phyloP scores from a whole-genome alignment of 225 moss, liverwort and hornwort genomes.

The Anthoceros angustus region DNA sequence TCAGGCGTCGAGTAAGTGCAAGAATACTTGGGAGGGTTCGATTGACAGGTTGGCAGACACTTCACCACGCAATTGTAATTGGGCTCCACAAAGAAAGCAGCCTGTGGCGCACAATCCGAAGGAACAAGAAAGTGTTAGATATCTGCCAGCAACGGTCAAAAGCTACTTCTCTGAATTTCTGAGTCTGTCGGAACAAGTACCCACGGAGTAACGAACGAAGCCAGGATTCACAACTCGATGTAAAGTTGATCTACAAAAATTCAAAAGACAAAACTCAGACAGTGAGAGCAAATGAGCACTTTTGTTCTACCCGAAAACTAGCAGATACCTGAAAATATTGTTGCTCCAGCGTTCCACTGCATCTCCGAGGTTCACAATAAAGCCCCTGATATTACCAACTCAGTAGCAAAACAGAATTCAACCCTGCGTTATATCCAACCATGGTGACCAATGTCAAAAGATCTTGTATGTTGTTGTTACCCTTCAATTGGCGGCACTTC shows the following conservation, averaged over 20 bases:
- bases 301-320: background rate
- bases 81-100: background rate
- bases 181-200: conserved; percentile 4
- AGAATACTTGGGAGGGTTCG: background rate
- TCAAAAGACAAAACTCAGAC: background rate
- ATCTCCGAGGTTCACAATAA: conserved; percentile 80
- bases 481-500: conserved; percentile 64
- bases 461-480: conserved; percentile 11
- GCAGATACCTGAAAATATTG: conserved; percentile 47
- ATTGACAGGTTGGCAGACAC: conserved; percentile 2
- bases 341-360: conserved; percentile 98
- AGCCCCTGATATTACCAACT: conserved; percentile 26
- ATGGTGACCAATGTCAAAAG: background rate
- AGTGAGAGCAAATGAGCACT: background rate
- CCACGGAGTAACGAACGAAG: conserved; percentile 42
- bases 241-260: conserved; percentile 32
- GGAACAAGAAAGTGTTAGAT: background rate
- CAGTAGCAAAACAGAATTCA: background rate
- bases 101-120: background rate
- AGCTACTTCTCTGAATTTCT: background rate
- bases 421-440: background rate
- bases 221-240: conserved; percentile 56
- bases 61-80: conserved; percentile 5
- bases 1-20: background rate
- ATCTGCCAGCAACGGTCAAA: background rate